Conservation (phyloP, 2,329 filamentous ascomycete genomes). For the Ascosphaera pollenicola region DNA sequence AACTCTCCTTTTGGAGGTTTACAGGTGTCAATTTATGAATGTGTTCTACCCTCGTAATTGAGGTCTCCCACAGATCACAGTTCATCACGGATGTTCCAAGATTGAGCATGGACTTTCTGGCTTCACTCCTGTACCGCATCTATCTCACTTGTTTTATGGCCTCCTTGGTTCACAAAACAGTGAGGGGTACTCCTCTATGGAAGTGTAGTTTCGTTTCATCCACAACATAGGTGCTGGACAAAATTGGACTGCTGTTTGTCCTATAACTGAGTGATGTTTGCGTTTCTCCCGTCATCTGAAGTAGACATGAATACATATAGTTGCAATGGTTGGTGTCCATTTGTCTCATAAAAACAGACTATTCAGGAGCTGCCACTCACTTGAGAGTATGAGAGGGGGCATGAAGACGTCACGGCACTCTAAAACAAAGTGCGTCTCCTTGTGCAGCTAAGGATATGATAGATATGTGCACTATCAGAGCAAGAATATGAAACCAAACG, state of each 20-base stretch:
- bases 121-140: constrained; percentile 3
- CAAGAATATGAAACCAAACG: constrained; percentile 15
- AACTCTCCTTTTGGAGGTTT: not conserved
- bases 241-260: not conserved
- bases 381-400: too few species aligned
- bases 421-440: not conserved
- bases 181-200: constrained; percentile 2
- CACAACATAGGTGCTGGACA: constrained; percentile 5
- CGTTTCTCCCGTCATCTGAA: too few species aligned
- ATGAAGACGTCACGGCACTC: not conserved
- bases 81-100: constrained; percentile 4
- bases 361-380: too few species aligned
- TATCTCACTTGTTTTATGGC: not conserved
- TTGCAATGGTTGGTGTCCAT: too few species aligned
- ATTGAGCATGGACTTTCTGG: constrained; percentile 7
- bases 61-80: not conserved
- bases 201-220: constrained; percentile 10
- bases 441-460: constrained; percentile 17
- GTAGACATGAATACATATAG: too few species aligned
- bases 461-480: constrained; percentile 26
- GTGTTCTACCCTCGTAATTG: not conserved
- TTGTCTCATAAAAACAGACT: too few species aligned
- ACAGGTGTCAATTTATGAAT: not conserved
- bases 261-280: not conserved
- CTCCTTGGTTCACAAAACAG: not conserved